These are phyloP conservation scores for Kodamaea anthophila DNA, from an alignment of 1,139 yeast genomes.

Conservation along the genomic window DNA sequence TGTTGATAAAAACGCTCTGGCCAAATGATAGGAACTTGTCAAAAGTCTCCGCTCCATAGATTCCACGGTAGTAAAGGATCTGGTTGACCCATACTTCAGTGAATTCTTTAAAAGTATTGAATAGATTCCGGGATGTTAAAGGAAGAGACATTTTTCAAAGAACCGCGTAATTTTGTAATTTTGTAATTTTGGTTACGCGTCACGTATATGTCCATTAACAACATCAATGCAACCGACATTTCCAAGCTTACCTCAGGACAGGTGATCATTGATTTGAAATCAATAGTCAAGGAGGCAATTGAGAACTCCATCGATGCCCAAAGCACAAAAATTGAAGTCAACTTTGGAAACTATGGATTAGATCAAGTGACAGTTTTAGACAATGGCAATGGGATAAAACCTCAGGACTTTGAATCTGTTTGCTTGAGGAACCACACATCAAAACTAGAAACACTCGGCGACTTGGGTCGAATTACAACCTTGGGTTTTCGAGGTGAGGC, in stretches of 20 bases:
- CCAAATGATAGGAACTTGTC: constrained; percentile 33
- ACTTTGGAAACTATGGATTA: constrained; percentile 66
- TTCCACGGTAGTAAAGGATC: constrained; percentile 36
- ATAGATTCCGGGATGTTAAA: constrained; percentile 24
- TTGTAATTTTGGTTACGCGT: not conserved
- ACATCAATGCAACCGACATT: constrained; percentile 44
- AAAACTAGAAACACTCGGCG: constrained; percentile 56
- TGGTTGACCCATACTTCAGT: constrained; percentile 40
- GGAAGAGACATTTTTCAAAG: constrained; percentile 3
- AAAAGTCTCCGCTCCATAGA: constrained; percentile 41
- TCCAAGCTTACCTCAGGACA: constrained; percentile 87
- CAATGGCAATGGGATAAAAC: constrained; percentile 69
- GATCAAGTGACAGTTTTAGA: constrained; percentile 68
- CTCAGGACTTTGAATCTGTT: constrained; percentile 51
- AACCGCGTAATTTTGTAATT: not conserved
- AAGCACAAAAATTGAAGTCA: constrained; percentile 60
- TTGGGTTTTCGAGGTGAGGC: constrained; percentile 88
- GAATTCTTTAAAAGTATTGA: constrained; percentile 34
- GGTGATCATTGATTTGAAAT: constrained; percentile 72
- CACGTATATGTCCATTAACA: constrained; percentile 25
- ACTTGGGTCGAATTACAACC: constrained; percentile 46
- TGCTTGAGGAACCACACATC: constrained; percentile 80
- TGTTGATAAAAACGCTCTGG: constrained; percentile 29
- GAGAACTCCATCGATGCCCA: constrained; percentile 84
- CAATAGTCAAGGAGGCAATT: constrained; percentile 77